A percentile compares a stretch with the other conserved stretches of the same genome.
These are phyloP conservation scores for Argentina anserina DNA, from an alignment of 306 rosid species.

Conservation along the genomic window DNA sequence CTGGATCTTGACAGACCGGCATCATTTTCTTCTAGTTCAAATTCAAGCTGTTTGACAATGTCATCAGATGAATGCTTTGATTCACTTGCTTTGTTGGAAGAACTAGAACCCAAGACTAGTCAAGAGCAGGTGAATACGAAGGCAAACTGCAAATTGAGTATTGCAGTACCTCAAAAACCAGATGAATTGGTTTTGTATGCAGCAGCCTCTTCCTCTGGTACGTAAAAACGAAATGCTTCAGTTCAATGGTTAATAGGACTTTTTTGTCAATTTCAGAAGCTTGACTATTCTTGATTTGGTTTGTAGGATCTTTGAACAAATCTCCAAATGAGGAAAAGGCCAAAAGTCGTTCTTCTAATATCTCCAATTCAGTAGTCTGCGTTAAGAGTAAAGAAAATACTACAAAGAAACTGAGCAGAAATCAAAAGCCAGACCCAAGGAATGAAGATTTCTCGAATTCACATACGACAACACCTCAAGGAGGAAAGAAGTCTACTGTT, in stretches of 20 bases:
- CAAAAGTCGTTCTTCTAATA: neutral
- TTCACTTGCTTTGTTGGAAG: constrained; percentile 27
- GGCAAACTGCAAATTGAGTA: constrained; percentile 27
- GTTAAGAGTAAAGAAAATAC: neutral
- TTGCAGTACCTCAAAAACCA: constrained; percentile 22
- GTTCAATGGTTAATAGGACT: neutral
- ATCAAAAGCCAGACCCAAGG: constrained; percentile 2
- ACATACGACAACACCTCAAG: neutral
- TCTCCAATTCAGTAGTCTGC: neutral
- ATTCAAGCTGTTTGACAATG: constrained; percentile 38
- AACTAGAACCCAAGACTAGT: constrained; percentile 15
- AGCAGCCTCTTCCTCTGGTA: constrained; percentile 35
- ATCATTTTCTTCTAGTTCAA: constrained; percentile 37
- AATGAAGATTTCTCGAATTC: constrained; percentile 26
- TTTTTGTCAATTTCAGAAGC: neutral
- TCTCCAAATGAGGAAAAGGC: neutral
- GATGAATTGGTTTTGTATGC: constrained; percentile 23
- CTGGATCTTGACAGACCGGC: constrained; percentile 34
- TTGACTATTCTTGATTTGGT: neutral
- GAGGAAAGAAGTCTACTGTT: constrained; percentile 13
- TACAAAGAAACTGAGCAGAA: constrained; percentile 5
- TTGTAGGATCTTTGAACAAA: constrained; percentile 19
- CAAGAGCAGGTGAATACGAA: constrained; percentile 8
- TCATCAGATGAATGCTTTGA: constrained; percentile 42
- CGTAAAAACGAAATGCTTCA: neutral